Base-by-base conservation (phyloP, 345 rosid genomes). In the Moricandia arvensis region DNA sequence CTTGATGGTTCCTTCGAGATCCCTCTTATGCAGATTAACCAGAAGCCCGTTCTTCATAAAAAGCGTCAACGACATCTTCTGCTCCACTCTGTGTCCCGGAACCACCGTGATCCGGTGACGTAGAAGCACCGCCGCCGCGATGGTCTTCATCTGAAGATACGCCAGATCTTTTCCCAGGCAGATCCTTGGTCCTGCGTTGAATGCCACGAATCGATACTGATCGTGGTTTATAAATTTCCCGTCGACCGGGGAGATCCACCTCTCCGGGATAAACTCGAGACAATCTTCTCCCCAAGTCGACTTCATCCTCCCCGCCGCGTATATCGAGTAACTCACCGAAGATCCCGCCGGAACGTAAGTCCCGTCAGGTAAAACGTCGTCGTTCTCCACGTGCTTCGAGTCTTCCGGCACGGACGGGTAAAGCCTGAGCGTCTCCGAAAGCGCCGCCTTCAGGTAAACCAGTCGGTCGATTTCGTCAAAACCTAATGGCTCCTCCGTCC, bases 1-100 rank as follows among this genome's bases (percentile, higher is more conserved):
- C 34, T 63, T 78, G n/a, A 85, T 59, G 9, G 78, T 58, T 6
- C 63, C 82, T 41, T 47, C 69, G 31, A 93, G 63, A 33, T 93
- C 91, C 71, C 98, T 87, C 80, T 66, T 49, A 3, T 76, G 83
- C 68, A 92, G 86, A 31, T 83, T 81, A 0, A 94, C 96, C 60
- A 78, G 76, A n/a, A 94, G 90, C 66, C 98, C 97, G 16, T 90
- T 73, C 78, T 91, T 88, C 98, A 94, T 91, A 79, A 91, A 91
- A 70, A 94, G 67, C 4, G 98, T 93, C 69, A 91, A 60, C 16
- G 98, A 93, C 97, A 93, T 93, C 81, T 93, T 93, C 87, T 93
- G 98, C 92, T 90, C 93, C 79, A 94, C 93, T 75, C 73, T 85
- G 45, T 91, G 96, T 33, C 95, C 97, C 7, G 85, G 57, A 54